Percentiles rank a stretch among this genome's conserved stretches.
Evolutionary conservation across 1,139 yeast genomes (phyloP).

Genomic region (Saccharomyces pastorianus): DNA sequence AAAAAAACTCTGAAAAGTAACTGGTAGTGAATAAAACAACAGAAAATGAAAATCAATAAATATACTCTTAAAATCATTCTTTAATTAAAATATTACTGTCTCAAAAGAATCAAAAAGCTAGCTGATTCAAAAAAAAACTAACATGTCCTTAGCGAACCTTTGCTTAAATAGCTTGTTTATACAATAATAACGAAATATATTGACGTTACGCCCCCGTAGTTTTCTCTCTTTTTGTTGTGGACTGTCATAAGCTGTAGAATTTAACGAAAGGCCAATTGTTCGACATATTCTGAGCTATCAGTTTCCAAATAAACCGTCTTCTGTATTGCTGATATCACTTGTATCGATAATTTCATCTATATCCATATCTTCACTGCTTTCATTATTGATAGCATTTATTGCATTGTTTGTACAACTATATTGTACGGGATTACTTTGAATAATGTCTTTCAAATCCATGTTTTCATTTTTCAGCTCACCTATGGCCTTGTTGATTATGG

Average conservation of each 20-base stretch:
- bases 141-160: background rate
- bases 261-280: background rate
- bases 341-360: conserved; percentile 11
- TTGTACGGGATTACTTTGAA: background rate
- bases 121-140: too few relatives aligned
- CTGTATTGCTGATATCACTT: conserved; percentile 6
- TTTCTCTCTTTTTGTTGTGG: too few relatives aligned
- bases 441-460: conserved; percentile 6
- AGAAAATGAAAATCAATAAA: too few relatives aligned
- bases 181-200: background rate
- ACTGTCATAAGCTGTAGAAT: too few relatives aligned
- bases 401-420: background rate
- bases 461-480: conserved; percentile 5
- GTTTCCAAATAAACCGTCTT: background rate
- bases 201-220: background rate
- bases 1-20: conserved; percentile 27
- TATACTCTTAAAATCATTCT: too few relatives aligned
- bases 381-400: background rate
- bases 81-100: background rate
- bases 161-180: background rate
- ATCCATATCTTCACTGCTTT: conserved; percentile 10
- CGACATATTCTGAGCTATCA: background rate
- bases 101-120: background rate
- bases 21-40: conserved; percentile 14
- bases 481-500: conserved; percentile 5